Conservation (phyloP, 768 basidiomycete genomes). For the Calocybe indica region DNA sequence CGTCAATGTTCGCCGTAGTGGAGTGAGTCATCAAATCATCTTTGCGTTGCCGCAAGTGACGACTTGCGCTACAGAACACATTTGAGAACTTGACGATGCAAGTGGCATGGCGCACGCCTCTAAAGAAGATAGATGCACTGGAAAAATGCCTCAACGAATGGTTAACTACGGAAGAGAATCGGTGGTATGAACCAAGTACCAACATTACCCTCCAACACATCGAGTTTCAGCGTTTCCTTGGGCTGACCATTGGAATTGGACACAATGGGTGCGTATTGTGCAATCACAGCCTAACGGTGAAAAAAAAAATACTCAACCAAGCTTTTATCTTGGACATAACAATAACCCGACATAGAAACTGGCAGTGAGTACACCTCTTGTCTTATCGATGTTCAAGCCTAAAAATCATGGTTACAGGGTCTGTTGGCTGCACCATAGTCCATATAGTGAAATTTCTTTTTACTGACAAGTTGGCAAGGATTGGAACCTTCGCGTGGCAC, state of each 20-base stretch:
- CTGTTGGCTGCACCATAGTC: too few relatives aligned
- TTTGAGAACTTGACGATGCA: conserved; percentile 64
- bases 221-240: conserved; percentile 58
- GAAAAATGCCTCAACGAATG: conserved; percentile 66
- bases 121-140: conserved; percentile 65
- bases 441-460: neutral
- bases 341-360: conserved; percentile 7
- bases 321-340: neutral
- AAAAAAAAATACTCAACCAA: too few relatives aligned
- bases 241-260: conserved; percentile 60
- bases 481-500: conserved; percentile 56
- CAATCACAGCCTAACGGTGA: neutral
- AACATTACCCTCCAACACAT: conserved; percentile 59
- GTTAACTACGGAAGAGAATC: conserved; percentile 73
- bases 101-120: conserved; percentile 69
- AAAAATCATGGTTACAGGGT: too few relatives aligned
- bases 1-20: conserved; percentile 70
- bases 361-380: conserved; percentile 12
- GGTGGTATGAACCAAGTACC: conserved; percentile 72
- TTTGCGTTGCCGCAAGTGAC: conserved; percentile 6
- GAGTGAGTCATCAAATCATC: conserved; percentile 27
- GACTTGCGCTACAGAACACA: conserved; percentile 44
- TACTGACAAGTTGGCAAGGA: conserved; percentile 29
- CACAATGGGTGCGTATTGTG: conserved; percentile 38
- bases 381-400: neutral